Conservation (phyloP, 2,329 filamentous ascomycete species). For the Fusarium sp. region DNA sequence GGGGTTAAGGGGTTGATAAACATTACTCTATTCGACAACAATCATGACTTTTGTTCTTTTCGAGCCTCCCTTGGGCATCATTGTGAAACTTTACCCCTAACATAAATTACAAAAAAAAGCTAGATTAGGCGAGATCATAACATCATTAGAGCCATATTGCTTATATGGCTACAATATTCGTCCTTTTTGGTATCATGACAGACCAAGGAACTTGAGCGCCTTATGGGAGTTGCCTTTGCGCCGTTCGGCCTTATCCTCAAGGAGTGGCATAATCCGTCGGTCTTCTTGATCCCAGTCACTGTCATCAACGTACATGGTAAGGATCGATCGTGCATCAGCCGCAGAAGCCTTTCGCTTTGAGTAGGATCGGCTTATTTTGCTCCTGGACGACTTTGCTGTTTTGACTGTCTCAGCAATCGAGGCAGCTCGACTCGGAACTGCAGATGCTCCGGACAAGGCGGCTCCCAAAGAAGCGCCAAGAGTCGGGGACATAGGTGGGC, state of each 20-base stretch:
- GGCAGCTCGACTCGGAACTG: conserved; percentile 44
- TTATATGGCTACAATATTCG: not conserved
- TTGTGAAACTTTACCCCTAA: conserved; percentile 5
- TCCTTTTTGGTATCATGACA: conserved; percentile 48
- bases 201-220: conserved; percentile 66
- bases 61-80: conserved; percentile 8
- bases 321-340: conserved; percentile 49
- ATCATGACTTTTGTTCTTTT: conserved; percentile 14
- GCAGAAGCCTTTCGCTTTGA: conserved; percentile 41
- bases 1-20: not conserved
- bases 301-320: conserved; percentile 55
- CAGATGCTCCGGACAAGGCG: conserved; percentile 20
- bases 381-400: conserved; percentile 49
- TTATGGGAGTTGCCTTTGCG: conserved; percentile 62
- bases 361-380: conserved; percentile 48
- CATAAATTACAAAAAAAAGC: conserved; percentile 28
- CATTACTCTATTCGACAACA: conserved; percentile 26
- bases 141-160: conserved; percentile 31
- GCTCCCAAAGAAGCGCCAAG: conserved; percentile 21
- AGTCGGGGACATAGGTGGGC: conserved; percentile 39
- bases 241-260: conserved; percentile 52
- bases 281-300: conserved; percentile 62
- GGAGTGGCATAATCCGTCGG: conserved; percentile 65
- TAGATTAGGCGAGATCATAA: conserved; percentile 37
- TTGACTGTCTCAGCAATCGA: conserved; percentile 52